phyloP scores from a whole-genome alignment of 306 rosid genomes.

The Fagus crenata region DNA sequence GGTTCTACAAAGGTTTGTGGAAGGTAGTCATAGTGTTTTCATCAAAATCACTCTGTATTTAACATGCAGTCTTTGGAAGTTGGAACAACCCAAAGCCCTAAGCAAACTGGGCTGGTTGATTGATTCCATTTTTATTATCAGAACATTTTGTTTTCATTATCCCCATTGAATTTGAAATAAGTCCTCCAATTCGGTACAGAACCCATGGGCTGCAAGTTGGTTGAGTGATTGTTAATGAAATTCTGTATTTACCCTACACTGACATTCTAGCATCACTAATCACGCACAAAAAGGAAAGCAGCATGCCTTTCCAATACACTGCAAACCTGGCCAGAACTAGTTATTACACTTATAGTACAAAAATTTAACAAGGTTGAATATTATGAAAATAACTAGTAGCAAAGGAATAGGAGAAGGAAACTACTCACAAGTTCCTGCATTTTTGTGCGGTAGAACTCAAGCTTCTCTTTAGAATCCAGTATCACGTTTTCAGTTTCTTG shows the following conservation, averaged over 20 bases:
- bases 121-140: neutral
- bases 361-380: conserved; percentile 12
- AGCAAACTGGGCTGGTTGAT: neutral
- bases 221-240: neutral
- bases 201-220: neutral
- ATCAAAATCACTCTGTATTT: neutral
- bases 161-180: neutral
- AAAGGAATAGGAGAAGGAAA: conserved; percentile 31
- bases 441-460: conserved; percentile 74
- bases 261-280: conserved; percentile 7
- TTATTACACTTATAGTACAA: conserved; percentile 7
- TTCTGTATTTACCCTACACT: neutral
- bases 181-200: neutral
- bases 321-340: neutral
- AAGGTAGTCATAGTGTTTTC: neutral
- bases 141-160: neutral
- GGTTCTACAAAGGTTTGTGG: neutral
- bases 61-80: neutral
- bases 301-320: neutral
- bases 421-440: conserved; percentile 96
- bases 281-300: conserved; percentile 3
- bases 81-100: neutral
- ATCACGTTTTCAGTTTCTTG: conserved; percentile 54
- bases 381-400: conserved; percentile 23
- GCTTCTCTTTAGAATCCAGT: conserved; percentile 88